phyloP scores from a whole-genome alignment of 345 rosid genomes.

The Moringa oleifera region DNA sequence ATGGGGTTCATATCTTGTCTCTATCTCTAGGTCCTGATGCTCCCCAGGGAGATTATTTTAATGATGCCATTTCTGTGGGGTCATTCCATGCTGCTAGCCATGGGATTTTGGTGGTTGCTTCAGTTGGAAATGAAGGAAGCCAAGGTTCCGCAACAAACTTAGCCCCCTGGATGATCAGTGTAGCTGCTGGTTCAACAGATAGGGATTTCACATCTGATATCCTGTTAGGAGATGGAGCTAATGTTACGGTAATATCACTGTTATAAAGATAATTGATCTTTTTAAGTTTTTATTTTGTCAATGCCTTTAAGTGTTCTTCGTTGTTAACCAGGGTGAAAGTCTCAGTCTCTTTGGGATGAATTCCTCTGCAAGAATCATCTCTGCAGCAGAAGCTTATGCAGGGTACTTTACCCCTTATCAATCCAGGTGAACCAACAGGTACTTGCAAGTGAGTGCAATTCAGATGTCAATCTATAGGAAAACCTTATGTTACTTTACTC shows the following conservation, averaged over 20 bases:
- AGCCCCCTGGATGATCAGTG: constrained; percentile 58
- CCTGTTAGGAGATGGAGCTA: constrained; percentile 30
- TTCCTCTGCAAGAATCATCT: constrained; percentile 33
- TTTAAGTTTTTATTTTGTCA: neutral
- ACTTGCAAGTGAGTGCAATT: constrained; percentile 23
- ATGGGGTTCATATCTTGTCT: constrained; percentile 50
- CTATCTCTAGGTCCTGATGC: constrained; percentile 47
- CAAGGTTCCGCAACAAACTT: constrained; percentile 46
- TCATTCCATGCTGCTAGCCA: constrained; percentile 46
- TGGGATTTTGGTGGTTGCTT: constrained; percentile 49
- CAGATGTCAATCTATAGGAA: constrained; percentile 5
- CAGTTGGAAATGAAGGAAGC: constrained; percentile 48
- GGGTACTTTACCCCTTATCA: constrained; percentile 61
- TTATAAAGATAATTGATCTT: neutral
- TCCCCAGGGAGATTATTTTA: constrained; percentile 52
- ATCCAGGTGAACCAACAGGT: constrained; percentile 67
- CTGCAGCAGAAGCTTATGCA: constrained; percentile 45
- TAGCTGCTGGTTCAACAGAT: constrained; percentile 50
- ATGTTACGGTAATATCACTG: constrained; percentile 29
- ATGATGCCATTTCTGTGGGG: constrained; percentile 54
- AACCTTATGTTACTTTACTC: constrained; percentile 13
- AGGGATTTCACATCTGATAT: constrained; percentile 41
- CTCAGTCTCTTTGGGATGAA: constrained; percentile 42
- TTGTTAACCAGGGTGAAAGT: constrained; percentile 44
- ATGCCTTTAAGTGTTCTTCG: constrained; percentile 8